Evolutionary conservation across 129 eudicot species (phyloP).

Genomic region (Kitagawia praeruptora): DNA sequence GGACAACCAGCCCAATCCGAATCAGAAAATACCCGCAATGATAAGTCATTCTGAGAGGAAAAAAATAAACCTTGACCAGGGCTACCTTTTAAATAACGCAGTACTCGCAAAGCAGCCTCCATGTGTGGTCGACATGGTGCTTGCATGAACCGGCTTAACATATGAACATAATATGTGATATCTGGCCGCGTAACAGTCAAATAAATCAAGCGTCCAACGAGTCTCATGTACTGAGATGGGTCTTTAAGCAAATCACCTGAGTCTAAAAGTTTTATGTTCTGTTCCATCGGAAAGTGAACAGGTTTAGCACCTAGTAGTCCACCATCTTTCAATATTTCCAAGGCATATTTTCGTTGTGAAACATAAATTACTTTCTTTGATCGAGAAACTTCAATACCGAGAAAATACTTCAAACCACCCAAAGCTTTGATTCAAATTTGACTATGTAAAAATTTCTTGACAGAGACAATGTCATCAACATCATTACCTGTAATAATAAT

Average conservation of each 20-base stretch:
- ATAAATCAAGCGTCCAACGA: slow-evolving; percentile 7
- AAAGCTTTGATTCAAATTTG: slow-evolving; percentile 7
- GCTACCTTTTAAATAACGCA: neutral
- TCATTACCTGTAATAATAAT: neutral
- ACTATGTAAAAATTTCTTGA: slow-evolving; percentile 10
- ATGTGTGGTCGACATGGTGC: neutral
- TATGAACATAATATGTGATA: neutral
- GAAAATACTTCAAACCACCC: neutral
- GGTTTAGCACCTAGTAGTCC: slow-evolving; percentile 7
- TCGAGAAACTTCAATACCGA: slow-evolving; percentile 1
- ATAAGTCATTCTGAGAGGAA: neutral
- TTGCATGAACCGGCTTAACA: slow-evolving; percentile 1
- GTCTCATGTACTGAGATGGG: slow-evolving; percentile 3
- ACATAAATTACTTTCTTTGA: neutral
- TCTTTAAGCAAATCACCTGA: slow-evolving; percentile 5
- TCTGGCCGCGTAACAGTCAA: neutral
- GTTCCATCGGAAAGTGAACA: slow-evolving; percentile 3
- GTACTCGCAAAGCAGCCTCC: neutral
- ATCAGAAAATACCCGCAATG: neutral
- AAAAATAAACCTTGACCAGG: neutral
- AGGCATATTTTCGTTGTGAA: neutral
- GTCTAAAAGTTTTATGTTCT: slow-evolving; percentile 2
- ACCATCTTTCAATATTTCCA: slow-evolving; percentile 10
- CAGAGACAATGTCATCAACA: neutral
- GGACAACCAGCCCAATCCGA: slow-evolving; percentile 10